Evolutionary conservation across 805 yeast species (phyloP).

Genomic region (Tetrapisispora arboricola): DNA sequence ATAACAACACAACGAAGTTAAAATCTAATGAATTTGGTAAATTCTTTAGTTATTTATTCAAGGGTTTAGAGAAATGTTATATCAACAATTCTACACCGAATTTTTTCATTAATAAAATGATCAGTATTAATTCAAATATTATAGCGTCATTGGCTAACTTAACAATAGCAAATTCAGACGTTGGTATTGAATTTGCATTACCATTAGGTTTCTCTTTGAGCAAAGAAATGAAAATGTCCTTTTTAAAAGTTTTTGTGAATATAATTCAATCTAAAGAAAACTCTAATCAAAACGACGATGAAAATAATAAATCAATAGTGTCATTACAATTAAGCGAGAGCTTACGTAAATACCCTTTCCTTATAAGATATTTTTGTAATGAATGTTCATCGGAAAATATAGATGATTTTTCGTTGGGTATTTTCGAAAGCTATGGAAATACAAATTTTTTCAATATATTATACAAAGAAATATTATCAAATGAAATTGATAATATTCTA

Average conservation of each 20-base stretch:
- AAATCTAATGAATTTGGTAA: constrained; percentile 57
- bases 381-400: constrained; percentile 58
- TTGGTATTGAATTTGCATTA: constrained; percentile 62
- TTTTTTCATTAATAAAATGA: constrained; percentile 39
- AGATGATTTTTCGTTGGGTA: constrained; percentile 54
- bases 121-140: constrained; percentile 47
- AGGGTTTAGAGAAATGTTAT: constrained; percentile 31
- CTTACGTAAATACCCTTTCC: constrained; percentile 30
- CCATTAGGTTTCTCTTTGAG: constrained; percentile 69
- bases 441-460: constrained; percentile 33
- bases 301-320: constrained; percentile 14
- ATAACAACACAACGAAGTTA: constrained; percentile 40
- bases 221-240: constrained; percentile 52
- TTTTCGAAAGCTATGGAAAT: constrained; percentile 42
- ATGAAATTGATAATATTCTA: constrained; percentile 48
- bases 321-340: constrained; percentile 19
- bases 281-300: constrained; percentile 12
- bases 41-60: constrained; percentile 50
- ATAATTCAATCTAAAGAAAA: constrained; percentile 32
- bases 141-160: constrained; percentile 58
- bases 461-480: constrained; percentile 42
- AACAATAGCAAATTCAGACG: constrained; percentile 58
- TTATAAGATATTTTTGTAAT: constrained; percentile 44
- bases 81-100: constrained; percentile 24
- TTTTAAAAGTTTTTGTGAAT: constrained; percentile 63